Evolutionary conservation across 495 filamentous ascomycete genomes (phyloP).

Genomic region (Hyaloscypha finlandica): DNA sequence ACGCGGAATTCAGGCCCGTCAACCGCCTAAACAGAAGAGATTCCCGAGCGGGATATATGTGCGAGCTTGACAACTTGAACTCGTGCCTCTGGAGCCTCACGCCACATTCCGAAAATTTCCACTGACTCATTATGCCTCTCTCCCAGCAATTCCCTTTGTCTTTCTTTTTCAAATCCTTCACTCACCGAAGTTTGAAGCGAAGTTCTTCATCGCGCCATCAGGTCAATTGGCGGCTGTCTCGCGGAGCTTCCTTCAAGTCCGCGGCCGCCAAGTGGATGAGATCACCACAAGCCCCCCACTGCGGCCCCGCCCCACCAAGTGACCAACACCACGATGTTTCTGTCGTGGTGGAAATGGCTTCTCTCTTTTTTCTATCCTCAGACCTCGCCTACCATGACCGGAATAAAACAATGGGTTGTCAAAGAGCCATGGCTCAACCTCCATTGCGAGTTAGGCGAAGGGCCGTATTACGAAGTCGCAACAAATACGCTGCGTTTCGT

Average conservation of each 20-base stretch:
- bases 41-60: slow-evolving; percentile 4
- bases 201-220: too few relatives aligned
- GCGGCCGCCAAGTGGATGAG: neutral
- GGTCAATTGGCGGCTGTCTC: neutral
- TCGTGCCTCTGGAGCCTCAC: neutral
- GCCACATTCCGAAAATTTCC: neutral
- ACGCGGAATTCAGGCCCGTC: slow-evolving; percentile 11
- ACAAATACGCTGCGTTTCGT: slow-evolving; percentile 81
- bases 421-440: slow-evolving; percentile 73
- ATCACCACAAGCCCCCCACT: slow-evolving; percentile 1
- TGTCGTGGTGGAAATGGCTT: slow-evolving; percentile 15
- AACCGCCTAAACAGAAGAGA: neutral
- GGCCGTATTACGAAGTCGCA: slow-evolving; percentile 71
- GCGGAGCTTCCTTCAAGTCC: neutral
- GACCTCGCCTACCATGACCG: neutral
- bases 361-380: slow-evolving; percentile 12
- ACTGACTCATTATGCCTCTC: neutral
- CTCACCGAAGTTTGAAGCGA: too few relatives aligned
- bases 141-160: neutral
- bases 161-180: neutral
- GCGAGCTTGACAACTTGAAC: neutral
- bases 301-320: neutral
- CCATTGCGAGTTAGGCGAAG: slow-evolving; percentile 77
- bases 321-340: neutral
- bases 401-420: slow-evolving; percentile 31